Base-by-base conservation (phyloP, 2,329 filamentous ascomycete species). In the Stemphylium vesicarium region DNA sequence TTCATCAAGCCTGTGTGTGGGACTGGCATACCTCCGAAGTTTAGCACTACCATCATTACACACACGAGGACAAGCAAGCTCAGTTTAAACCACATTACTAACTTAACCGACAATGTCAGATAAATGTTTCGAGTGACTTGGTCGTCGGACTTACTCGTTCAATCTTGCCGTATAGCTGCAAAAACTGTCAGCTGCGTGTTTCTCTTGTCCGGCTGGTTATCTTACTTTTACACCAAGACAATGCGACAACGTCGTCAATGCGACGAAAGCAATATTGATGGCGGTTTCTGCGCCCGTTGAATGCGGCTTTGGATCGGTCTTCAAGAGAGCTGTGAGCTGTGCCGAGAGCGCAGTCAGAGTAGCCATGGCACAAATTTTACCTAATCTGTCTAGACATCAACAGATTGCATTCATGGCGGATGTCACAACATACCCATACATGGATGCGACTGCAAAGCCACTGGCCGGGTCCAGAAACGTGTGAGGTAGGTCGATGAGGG, bases 11-110 rank as follows among this genome's bases (percentile, higher is more conserved):
- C 4, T 10, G 24, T 36, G 64, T 62, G 15, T 16, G 7, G 31
- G 13, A 9, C 10, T 43, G 24, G 32, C 50, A 47, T 39, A 56
- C 54, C 67, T 49, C 70, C 70, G 35, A 62, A 53, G 36, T 69
- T 72, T 9, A 74, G 40, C 20, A 66, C 57, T 16, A 74, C 56
- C 66, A 66, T 66, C 22, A 69, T 32, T 13, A 70, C 44, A 37
- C 62, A 67, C 12, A 69, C 52, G 7, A 66, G 60, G 4, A 71
- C 39, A 4, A 73, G 60, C n/a, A 71, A 48, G 20, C 60, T 56
- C 10, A 73, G 51, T 51, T 73, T 73, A 42, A 71, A 60, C 55
- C 65, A 67, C 62, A 71, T 72, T 36, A 72, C 59, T 3, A 63
- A 56, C 65, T 65, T 40, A 11, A 9, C 3, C 53, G 12, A 60